Base-by-base conservation (phyloP, 2,329 filamentous ascomycete species). In the Paecilomyces formosus region DNA sequence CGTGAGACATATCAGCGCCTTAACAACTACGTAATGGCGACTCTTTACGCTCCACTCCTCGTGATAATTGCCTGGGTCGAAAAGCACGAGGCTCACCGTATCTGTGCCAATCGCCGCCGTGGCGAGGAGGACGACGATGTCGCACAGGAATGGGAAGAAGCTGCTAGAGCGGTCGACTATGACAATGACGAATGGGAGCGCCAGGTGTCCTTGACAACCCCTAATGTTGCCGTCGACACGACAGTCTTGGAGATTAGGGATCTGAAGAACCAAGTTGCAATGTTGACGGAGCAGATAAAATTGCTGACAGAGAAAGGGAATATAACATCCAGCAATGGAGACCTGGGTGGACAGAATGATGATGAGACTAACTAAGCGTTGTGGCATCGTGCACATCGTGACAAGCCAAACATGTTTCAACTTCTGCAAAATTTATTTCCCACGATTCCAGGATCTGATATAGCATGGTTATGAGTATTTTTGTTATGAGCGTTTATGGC, bases 91-190 rank as follows among this genome's bases (percentile, higher is more conserved):
- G 90, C 90, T 0, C 78, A 80, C 35, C 79, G 79, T 2, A 90
- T 97, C 51, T 81, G 81, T 24, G 80, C 79, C 57, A 97, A 97
- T 71, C 82, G 94, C 1, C 82, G 82, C 15, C 79, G 89, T 15
- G 91, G 92, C 45, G 92, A 97, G 64, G 88, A 88, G 2, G 94
- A 99, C 64, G 94, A 99, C 65, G 92, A 97, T 64, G 85, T 85
- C 0, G 77, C 88, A 8, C 89, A 97, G 69, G 93, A 97, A 71
- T 99, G 94, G 94, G 94, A 99, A 76, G 88, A 96, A 72, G 79
- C 93, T 69, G 74, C 74, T 3, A 68, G 66, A 35, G 82, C 89
- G 56, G 71, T 93, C 21, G 88, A 96, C 69, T 89, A 95, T 67
- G 90, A 96, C 68, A 80, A 83, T 0, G 54, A 56, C 13, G 89